Evolutionary conservation across 805 yeast species (phyloP), one percentile per base, ranked within the genome.

Genomic region (Saccharomyces kudriavzevii): DNA sequence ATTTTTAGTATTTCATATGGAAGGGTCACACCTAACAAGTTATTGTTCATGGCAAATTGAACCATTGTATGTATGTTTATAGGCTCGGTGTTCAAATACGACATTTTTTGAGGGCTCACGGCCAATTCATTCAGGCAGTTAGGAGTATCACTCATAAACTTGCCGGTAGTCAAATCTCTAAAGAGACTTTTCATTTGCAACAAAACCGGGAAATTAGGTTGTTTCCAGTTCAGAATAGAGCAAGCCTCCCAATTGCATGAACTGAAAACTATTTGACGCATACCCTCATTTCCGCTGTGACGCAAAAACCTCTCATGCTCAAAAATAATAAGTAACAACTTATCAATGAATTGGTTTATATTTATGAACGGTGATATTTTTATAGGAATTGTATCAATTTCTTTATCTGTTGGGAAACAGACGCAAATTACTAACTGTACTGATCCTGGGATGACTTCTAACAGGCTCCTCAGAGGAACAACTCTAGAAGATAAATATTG

Each of bases 211-310:
- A 86, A 94, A 68, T 92, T 92, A 13, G 99, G 98, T 71, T 94
- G 99, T 70, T 94, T 94, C 99, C 99, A 94, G 70, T 94, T 94
- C 61, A 94, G 72, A 48, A 89, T 87, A 10, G 96, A 89, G 70
- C 98, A 94, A n/a, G 90, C 89, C 48, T 83, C 81, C 31, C 96
- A 87, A 69, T 90, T 89, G 53, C 87, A 81, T 0, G 97, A 89
- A 11, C 96, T 82, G 69, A 94, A 88, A 9, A 92, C 83, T 46
- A 94, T 73, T 0, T 95, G 83, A 55, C 96, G 75, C 22, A 80
- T 51, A 10, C 40, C 68, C 25, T 68, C 64, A n/a, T 24, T 35
- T 20, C 69, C 66, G 40, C 67, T 60, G 61, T 75, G 64, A 52
- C 83, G 71, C 9, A 70, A 62, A 2, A 66, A 65, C 35, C 85